phyloP scores from a whole-genome alignment of 2,329 filamentous ascomycete genomes.

The Davidsoniella neocaledoniae region DNA sequence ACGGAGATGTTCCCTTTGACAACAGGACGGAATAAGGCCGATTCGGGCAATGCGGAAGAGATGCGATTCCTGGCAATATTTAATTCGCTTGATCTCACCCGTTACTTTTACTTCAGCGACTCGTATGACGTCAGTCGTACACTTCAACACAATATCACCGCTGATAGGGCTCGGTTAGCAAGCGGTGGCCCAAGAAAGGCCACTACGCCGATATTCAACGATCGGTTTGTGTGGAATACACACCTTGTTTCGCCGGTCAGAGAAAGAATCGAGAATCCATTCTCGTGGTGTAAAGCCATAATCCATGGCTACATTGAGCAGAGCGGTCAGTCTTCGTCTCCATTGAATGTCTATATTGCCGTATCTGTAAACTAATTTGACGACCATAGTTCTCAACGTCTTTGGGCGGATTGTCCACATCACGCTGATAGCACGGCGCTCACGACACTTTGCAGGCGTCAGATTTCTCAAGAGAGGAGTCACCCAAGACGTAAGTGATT shows the following conservation, averaged over 20 bases:
- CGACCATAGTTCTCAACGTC: conserved; percentile 56
- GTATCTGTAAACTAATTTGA: conserved; percentile 18
- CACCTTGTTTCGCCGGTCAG: conserved; percentile 67
- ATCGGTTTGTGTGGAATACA: conserved; percentile 98
- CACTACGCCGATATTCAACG: conserved; percentile 42
- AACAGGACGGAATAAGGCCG: conserved; percentile 57
- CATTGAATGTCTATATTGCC: conserved; percentile 70
- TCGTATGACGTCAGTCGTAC: conserved; percentile 92
- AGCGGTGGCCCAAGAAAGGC: conserved; percentile 18
- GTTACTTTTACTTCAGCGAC: conserved; percentile 96
- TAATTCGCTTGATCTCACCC: conserved; percentile 75
- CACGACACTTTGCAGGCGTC: conserved; percentile 84
- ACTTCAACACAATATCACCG: conserved; percentile 77
- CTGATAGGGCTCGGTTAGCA: conserved; percentile 55
- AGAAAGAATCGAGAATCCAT: conserved; percentile 56
- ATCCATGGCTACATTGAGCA: conserved; percentile 96
- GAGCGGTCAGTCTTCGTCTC: conserved; percentile 30
- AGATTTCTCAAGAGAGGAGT: conserved; percentile 86
- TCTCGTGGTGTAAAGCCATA: conserved; percentile 90
- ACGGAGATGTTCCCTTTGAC: conserved; percentile 84
- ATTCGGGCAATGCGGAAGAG: conserved; percentile 70
- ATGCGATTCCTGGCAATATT: conserved; percentile 76
- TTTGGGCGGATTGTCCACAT: conserved; percentile 70
- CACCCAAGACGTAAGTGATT: conserved; percentile 50
- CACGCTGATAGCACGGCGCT: conserved; percentile 81